Base-by-base conservation (phyloP, 768 basidiomycete species). In the Dictyophora rubrovolvata region DNA sequence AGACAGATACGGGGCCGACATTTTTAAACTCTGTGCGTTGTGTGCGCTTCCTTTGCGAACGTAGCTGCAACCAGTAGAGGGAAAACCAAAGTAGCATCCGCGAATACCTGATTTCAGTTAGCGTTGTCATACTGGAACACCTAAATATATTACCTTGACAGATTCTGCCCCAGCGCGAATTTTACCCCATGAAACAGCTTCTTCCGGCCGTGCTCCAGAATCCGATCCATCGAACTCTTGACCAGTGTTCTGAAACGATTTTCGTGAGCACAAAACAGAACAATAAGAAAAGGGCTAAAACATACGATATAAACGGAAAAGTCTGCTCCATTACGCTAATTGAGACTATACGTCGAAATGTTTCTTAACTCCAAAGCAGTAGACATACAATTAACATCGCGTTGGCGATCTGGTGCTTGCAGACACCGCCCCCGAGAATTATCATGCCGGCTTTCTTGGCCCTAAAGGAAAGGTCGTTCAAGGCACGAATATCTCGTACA, bases 401-500 rank as follows among this genome's bases (percentile, higher is more conserved):
- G 68, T 99, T 99, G n/a, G 95, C 95, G 59, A 99, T 96, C 69
- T 99, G 96, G 69, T 99, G 96, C 70, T 99, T 99, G 75, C 94
- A 98, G 10, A 99, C 93, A 0, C 96, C 96, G 1, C 96, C 96
- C 8, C 96, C 96, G 12, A 98, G 82, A 55, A 99, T 84, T 65
- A 99, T 92, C 94, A 98, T 98, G 1, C 96, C 96, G 18, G 96
- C 96, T 73, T 92, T 94, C 58, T 82, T 84, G 36, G 94, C 88
- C 63, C 81, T 85, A 56, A 96, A 80, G 11, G 89, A 83, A 17
- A 90, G 73, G 70, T 98, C 94, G 72, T 99, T 99, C 36, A 99
- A 74, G 42, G 80, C 77, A 20, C 94, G 85, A 58, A 99, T 97
- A 69, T 99, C 96, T 64, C 83, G 81, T 12, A 98, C 94, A 62